These are phyloP conservation scores for Aspergillus clavatus DNA, from an alignment of 2,329 filamentous ascomycete genomes.

Conservation along the genomic window DNA sequence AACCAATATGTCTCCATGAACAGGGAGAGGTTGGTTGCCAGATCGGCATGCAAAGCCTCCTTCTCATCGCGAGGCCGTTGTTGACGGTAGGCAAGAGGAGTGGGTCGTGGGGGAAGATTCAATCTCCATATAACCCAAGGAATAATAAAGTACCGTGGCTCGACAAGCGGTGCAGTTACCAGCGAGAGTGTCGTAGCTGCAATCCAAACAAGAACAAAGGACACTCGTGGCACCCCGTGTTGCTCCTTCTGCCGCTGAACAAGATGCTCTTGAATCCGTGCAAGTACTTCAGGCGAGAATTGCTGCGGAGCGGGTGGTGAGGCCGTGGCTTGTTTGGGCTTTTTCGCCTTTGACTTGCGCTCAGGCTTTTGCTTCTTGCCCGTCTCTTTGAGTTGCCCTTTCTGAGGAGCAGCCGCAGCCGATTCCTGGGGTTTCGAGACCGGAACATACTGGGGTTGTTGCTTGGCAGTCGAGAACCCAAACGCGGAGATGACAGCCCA, in stretches of 20 bases:
- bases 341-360: conserved; percentile 21
- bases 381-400: conserved; percentile 18
- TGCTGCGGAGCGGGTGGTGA: conserved; percentile 12
- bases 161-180: conserved; percentile 83
- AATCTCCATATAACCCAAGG: conserved; percentile 93
- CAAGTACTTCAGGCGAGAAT: conserved; percentile 25
- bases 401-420: conserved; percentile 12
- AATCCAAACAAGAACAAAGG: conserved; percentile 59
- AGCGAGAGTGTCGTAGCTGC: conserved; percentile 71
- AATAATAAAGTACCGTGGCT: conserved; percentile 92
- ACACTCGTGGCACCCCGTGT: conserved; percentile 35
- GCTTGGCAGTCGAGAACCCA: conserved; percentile 36
- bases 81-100: conserved; percentile 25
- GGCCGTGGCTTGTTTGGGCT: conserved; percentile 4
- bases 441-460: conserved; percentile 19
- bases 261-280: conserved; percentile 27
- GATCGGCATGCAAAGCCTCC: conserved; percentile 23
- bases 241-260: conserved; percentile 27
- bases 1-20: conserved; percentile 56
- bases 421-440: conserved; percentile 10
- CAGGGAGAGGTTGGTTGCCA: conserved; percentile 26
- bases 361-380: conserved; percentile 21
- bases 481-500: conserved; percentile 65
- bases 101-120: conserved; percentile 56
- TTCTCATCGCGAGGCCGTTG: conserved; percentile 19